Percentiles rank a stretch among this genome's conserved stretches.
phyloP scores from a whole-genome alignment of 192 early-diverging fungal species.

The Linnemannia elongata region DNA sequence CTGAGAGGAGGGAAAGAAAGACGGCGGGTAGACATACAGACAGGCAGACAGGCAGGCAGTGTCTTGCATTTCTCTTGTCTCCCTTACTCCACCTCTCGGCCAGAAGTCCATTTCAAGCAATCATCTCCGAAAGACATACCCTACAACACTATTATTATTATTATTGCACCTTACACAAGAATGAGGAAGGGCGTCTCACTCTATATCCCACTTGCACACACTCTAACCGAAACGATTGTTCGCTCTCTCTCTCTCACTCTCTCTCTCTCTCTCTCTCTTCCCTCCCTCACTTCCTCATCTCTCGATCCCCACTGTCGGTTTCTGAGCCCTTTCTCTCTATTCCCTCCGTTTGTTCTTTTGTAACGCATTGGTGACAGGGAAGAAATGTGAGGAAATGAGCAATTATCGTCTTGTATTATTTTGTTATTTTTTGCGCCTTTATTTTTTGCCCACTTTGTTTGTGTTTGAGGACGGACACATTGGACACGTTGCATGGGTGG shows the following conservation, averaged over 20 bases:
- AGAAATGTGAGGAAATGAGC: no score
- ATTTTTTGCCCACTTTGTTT: background rate
- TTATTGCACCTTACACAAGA: background rate
- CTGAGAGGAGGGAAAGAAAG: background rate
- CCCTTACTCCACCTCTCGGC: background rate
- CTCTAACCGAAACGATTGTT: background rate
- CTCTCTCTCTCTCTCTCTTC: background rate
- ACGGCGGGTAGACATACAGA: no score
- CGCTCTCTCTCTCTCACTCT: background rate
- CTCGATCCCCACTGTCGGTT: background rate
- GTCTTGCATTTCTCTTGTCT: background rate
- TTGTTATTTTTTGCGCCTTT: background rate
- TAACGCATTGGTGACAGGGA: no score
- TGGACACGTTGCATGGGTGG: background rate
- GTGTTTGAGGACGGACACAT: no score
- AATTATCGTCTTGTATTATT: no score
- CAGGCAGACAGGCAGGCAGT: background rate
- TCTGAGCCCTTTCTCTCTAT: slow-evolving; percentile 19
- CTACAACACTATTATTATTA: background rate
- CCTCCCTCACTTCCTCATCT: background rate
- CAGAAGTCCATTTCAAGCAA: slow-evolving; percentile 8
- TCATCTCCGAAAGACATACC: background rate
- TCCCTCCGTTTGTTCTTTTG: background rate
- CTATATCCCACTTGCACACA: background rate
- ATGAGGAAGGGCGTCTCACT: slow-evolving; percentile 2